Evolutionary conservation across 495 filamentous ascomycete genomes (phyloP).

Genomic region (Hypoxylon perforatum): DNA sequence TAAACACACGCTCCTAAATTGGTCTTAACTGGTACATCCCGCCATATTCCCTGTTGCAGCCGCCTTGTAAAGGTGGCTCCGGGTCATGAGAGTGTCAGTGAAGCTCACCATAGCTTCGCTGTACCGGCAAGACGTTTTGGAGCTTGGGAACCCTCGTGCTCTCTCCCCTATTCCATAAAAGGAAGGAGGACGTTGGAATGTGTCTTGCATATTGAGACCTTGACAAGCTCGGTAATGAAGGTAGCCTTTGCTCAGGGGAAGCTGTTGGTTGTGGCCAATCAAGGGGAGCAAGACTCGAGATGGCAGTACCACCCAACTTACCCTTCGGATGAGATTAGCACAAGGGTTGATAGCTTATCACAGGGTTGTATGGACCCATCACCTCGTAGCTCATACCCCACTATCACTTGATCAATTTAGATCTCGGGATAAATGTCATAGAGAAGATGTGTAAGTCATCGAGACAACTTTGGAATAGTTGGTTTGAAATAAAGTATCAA

Average conservation of each 20-base stretch:
- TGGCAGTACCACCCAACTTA: slow-evolving; percentile 26
- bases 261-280: slow-evolving; percentile 37
- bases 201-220: slow-evolving; percentile 40
- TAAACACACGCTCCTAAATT: slow-evolving; percentile 14
- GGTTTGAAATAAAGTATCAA: slow-evolving; percentile 29
- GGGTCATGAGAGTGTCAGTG: slow-evolving; percentile 21
- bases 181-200: slow-evolving; percentile 46
- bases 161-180: slow-evolving; percentile 39
- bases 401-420: slow-evolving; percentile 45
- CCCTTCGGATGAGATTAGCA: slow-evolving; percentile 39
- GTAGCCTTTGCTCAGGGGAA: slow-evolving; percentile 45
- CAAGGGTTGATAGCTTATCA: slow-evolving; percentile 38
- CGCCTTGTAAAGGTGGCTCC: slow-evolving; percentile 16
- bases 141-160: slow-evolving; percentile 35
- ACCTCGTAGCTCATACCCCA: slow-evolving; percentile 43
- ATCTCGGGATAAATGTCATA: slow-evolving; percentile 44
- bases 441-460: slow-evolving; percentile 17
- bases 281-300: slow-evolving; percentile 16
- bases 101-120: slow-evolving; percentile 36
- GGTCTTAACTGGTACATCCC: slow-evolving; percentile 6
- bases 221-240: slow-evolving; percentile 39
- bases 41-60: slow-evolving; percentile 21
- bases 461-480: slow-evolving; percentile 6
- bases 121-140: slow-evolving; percentile 17
- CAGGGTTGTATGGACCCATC: slow-evolving; percentile 44